Percentiles rank a stretch among this genome's conserved stretches.
These are phyloP conservation scores for Ajuga reptans DNA, from an alignment of 305 asterid species.

Conservation along the genomic window DNA sequence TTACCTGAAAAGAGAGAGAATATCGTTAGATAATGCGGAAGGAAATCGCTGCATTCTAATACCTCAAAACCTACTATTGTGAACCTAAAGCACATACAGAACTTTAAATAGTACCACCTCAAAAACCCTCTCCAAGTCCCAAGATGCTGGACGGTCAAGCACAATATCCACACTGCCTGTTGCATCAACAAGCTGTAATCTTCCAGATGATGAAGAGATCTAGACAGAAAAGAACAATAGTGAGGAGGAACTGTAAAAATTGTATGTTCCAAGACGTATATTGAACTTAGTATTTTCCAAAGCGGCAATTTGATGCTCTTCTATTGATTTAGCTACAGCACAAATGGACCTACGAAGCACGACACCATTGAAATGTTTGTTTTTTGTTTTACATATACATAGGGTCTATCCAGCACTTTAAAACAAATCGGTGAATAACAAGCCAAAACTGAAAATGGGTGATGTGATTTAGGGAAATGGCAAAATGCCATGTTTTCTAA, in stretches of 20 bases:
- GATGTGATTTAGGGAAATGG: background rate
- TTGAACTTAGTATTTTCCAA: background rate
- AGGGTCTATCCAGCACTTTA: background rate
- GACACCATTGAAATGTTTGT: background rate
- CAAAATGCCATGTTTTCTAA: conserved; percentile 24
- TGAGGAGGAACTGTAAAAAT: conserved; percentile 15
- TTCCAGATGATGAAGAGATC: conserved; percentile 73
- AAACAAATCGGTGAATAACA: conserved; percentile 9
- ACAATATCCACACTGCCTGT: conserved; percentile 69
- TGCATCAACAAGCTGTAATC: conserved; percentile 80
- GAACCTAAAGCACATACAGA: conserved; percentile 5
- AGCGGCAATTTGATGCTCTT: background rate
- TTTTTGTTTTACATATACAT: conserved; percentile 1
- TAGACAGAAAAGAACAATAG: conserved; percentile 30
- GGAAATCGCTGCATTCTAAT: background rate
- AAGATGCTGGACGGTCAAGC: conserved; percentile 47
- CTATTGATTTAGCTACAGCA: background rate
- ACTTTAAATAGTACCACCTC: conserved; percentile 46
- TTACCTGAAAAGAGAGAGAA: conserved; percentile 40
- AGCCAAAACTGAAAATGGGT: conserved; percentile 9
- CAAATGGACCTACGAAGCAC: background rate
- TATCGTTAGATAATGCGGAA: conserved; percentile 1
- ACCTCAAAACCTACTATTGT: background rate
- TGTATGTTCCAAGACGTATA: background rate
- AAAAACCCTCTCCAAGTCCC: conserved; percentile 45